A percentile compares a stretch with the other conserved stretches of the same genome.
Conservation (phyloP, 2,329 filamentous ascomycete species). For the Metarhizium anisopliae region DNA sequence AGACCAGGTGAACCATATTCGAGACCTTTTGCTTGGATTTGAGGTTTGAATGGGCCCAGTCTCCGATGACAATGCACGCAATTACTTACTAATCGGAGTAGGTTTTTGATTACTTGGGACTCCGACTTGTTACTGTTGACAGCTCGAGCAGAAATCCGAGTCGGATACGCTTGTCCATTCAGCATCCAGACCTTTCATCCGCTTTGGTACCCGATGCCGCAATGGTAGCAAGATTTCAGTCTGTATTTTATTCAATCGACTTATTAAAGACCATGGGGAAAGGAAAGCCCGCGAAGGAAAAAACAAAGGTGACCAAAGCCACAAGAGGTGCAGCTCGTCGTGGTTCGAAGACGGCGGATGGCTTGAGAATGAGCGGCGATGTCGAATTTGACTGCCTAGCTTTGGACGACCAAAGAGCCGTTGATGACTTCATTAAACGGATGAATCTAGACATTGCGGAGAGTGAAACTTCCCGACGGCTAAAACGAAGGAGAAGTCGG, state of each 20-base stretch:
- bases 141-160: conserved; percentile 7
- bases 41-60: conserved; percentile 11
- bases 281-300: not conserved
- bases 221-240: conserved; percentile 16
- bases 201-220: conserved; percentile 18
- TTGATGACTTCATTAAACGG: conserved; percentile 19
- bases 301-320: not conserved
- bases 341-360: not conserved
- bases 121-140: conserved; percentile 16
- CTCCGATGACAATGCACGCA: not conserved
- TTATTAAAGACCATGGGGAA: conserved; percentile 6
- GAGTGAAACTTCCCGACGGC: not conserved
- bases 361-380: not conserved
- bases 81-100: not conserved
- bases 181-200: conserved; percentile 26
- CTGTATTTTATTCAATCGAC: conserved; percentile 17
- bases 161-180: conserved; percentile 23
- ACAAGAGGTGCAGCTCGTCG: not conserved
- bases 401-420: conserved; percentile 15
- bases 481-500: not conserved
- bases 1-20: conserved; percentile 7
- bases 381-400: conserved; percentile 11
- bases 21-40: conserved; percentile 13
- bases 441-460: conserved; percentile 9
- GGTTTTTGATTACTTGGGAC: conserved; percentile 21